Conservation (phyloP, 106 monocot genomes). For the Apostasia shenzhenica region DNA sequence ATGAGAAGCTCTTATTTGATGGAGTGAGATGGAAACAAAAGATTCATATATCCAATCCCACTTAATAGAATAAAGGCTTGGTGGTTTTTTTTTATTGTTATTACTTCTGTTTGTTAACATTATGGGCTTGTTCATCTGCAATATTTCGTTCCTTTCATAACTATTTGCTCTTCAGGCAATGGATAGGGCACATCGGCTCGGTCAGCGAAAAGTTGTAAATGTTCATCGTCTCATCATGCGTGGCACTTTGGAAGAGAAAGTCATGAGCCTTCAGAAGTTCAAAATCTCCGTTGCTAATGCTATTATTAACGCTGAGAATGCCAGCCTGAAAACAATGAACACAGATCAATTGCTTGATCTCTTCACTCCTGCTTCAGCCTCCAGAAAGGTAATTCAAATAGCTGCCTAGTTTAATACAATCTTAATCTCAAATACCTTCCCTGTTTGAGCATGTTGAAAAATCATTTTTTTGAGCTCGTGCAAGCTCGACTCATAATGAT, state of each 20-base stretch:
- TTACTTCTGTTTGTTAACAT: too few species aligned
- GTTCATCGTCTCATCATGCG: slow-evolving; percentile 98
- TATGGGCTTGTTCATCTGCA: too few species aligned
- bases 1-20: too few species aligned
- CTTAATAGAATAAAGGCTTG: too few species aligned
- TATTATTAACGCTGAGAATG: slow-evolving; percentile 87
- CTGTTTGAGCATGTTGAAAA: too few species aligned
- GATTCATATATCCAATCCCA: too few species aligned
- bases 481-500: neutral
- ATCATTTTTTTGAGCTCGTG: too few species aligned
- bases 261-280: slow-evolving; percentile 92
- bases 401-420: neutral
- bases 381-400: slow-evolving; percentile 38
- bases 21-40: too few species aligned
- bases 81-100: too few species aligned
- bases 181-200: slow-evolving; percentile 92
- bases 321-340: slow-evolving; percentile 95
- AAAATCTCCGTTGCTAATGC: slow-evolving; percentile 87
- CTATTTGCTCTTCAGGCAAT: slow-evolving; percentile 51
- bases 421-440: neutral
- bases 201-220: slow-evolving; percentile 92
- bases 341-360: slow-evolving; percentile 93
- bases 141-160: too few species aligned
- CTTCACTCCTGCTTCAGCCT: slow-evolving; percentile 47
- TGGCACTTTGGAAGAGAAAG: slow-evolving; percentile 94